These are phyloP conservation scores for Colletotrichum incanum DNA, from an alignment of 2,329 filamentous ascomycete genomes.

Conservation along the genomic window DNA sequence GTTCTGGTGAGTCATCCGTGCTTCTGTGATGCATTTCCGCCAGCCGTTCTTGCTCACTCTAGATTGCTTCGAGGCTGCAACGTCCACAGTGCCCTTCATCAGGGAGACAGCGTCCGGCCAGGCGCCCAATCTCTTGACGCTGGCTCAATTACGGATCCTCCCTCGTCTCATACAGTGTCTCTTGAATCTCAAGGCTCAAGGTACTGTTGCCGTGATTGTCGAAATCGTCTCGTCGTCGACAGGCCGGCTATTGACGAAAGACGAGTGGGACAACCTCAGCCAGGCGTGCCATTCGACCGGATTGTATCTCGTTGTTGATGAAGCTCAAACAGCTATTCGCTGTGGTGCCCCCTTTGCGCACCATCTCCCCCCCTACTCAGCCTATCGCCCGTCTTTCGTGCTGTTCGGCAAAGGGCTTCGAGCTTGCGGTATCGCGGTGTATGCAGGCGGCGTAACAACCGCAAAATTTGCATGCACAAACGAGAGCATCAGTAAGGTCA, in stretches of 20 bases:
- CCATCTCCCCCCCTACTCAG: background rate
- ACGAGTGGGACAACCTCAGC: background rate
- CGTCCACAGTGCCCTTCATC: background rate
- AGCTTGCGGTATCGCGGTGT: background rate
- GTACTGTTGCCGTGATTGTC: background rate
- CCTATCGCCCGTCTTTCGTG: background rate
- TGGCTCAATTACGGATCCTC: background rate
- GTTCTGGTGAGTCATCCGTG: background rate
- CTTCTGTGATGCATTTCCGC: background rate
- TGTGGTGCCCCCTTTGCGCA: background rate
- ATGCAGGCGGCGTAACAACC: background rate
- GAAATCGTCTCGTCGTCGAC: background rate
- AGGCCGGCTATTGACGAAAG: background rate
- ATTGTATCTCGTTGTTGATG: background rate
- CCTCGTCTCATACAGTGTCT: background rate
- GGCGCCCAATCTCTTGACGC: background rate
- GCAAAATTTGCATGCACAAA: background rate
- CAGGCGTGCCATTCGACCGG: background rate
- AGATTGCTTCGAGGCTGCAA: background rate
- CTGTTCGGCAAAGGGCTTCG: background rate
- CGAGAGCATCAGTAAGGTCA: background rate
- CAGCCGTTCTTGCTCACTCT: background rate
- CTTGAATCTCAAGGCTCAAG: background rate
- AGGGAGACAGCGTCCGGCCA: background rate
- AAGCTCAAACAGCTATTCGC: background rate